These are phyloP conservation scores for Aeschynomene evenia DNA, from an alignment of 306 rosid genomes.

Conservation along the genomic window DNA sequence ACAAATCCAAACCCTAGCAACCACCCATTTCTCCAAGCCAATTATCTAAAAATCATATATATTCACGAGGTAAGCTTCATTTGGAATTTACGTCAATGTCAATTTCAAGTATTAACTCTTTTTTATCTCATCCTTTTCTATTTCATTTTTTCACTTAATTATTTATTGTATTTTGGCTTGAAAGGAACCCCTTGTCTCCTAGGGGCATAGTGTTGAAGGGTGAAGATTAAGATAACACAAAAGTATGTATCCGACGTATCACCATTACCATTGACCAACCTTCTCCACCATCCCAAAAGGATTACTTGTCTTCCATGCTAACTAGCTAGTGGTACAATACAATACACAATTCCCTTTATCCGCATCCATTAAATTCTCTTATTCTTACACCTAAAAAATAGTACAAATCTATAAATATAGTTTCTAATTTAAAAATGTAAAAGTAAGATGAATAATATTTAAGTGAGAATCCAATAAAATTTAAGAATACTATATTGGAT, in stretches of 20 bases:
- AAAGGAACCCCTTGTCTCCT: neutral
- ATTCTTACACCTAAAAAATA: too few relatives aligned
- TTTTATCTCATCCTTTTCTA: neutral
- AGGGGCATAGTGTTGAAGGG: neutral
- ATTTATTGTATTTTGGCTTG: neutral
- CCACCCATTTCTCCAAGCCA: constrained; percentile 25
- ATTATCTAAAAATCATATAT: neutral
- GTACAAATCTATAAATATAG: too few relatives aligned
- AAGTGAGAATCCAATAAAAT: too few relatives aligned
- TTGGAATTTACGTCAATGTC: constrained; percentile 8
- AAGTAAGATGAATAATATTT: too few relatives aligned
- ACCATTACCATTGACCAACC: constrained; percentile 27
- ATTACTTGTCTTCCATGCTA: constrained; percentile 27
- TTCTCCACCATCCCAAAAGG: constrained; percentile 17
- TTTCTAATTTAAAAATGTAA: too few relatives aligned
- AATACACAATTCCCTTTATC: too few relatives aligned
- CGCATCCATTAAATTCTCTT: too few relatives aligned
- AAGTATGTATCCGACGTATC: neutral
- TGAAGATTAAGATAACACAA: constrained; percentile 15
- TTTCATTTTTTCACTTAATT: neutral
- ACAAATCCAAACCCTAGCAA: neutral
- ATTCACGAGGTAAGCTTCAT: neutral
- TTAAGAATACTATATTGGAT: too few relatives aligned
- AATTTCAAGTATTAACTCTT: neutral
- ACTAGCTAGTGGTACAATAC: constrained; percentile 11